phyloP scores from a whole-genome alignment of 805 yeast species.

The Diddensiella santjacobensis region DNA sequence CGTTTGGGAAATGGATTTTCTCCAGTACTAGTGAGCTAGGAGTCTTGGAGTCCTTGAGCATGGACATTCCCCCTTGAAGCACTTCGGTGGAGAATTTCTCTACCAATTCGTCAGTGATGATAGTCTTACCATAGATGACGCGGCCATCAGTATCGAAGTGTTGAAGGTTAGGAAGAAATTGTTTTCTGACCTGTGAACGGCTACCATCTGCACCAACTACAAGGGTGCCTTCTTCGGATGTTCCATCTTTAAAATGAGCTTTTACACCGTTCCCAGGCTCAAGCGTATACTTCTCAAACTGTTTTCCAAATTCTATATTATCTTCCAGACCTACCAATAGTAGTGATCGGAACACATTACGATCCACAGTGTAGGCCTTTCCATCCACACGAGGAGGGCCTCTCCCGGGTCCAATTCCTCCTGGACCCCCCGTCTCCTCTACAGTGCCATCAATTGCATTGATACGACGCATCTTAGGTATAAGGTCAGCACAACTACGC shows the following conservation, averaged over 20 bases:
- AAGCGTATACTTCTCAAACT: not conserved
- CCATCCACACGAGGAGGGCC: not conserved
- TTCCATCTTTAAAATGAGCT: not conserved
- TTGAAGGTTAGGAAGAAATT: not conserved
- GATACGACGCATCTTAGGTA: not conserved
- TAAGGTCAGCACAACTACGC: not conserved
- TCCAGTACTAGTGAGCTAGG: not conserved
- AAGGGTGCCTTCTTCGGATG: not conserved
- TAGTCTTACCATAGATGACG: slow-evolving; percentile 2
- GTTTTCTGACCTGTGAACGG: slow-evolving; percentile 1
- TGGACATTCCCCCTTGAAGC: not conserved
- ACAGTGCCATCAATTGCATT: not conserved
- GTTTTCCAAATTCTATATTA: not conserved
- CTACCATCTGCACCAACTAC: slow-evolving; percentile 5
- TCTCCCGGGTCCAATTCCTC: not conserved
- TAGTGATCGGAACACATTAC: not conserved
- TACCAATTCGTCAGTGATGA: not conserved
- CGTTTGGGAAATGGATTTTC: not conserved
- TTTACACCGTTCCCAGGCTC: not conserved
- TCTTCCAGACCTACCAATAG: not conserved
- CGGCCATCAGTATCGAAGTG: not conserved
- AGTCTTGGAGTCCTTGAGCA: not conserved
- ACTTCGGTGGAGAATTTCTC: not conserved
- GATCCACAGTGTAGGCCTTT: slow-evolving; percentile 3
- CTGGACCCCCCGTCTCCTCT: not conserved